Conservation (phyloP, 345 rosid species). For the Eucalyptus marginata region DNA sequence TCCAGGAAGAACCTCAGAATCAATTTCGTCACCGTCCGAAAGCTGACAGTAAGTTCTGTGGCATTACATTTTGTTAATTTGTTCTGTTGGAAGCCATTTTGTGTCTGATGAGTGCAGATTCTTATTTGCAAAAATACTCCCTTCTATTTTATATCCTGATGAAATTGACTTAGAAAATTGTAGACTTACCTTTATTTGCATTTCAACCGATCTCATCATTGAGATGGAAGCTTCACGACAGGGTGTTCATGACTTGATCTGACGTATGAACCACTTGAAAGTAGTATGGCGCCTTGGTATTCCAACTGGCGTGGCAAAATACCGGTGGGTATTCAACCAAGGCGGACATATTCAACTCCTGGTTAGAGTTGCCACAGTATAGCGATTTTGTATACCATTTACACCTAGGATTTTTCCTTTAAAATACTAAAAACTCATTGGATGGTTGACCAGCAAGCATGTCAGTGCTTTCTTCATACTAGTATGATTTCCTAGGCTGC, state of each 20-base stretch:
- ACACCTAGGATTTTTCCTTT: neutral
- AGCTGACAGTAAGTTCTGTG: constrained; percentile 63
- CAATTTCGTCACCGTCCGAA: constrained; percentile 80
- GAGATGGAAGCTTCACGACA: neutral
- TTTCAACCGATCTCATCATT: neutral
- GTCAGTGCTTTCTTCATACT: neutral
- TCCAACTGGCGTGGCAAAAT: neutral
- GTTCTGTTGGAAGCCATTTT: neutral
- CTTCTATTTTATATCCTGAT: neutral
- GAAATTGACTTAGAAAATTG: neutral
- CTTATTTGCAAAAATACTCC: neutral
- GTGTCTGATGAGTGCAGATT: neutral
- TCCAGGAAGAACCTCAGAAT: constrained; percentile 66
- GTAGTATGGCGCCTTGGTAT: neutral
- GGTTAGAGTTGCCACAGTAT: neutral
- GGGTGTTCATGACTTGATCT: neutral
- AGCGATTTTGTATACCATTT: neutral
- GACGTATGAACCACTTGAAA: neutral
- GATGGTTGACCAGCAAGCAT: neutral
- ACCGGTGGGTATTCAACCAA: neutral
- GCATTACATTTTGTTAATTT: neutral
- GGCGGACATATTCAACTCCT: neutral
- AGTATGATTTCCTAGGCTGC: neutral
- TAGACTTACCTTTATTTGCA: neutral
- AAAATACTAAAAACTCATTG: neutral